Base-by-base conservation (phyloP, 129 eudicot species). In the sunflower (Helianthus annuus) region DNA sequence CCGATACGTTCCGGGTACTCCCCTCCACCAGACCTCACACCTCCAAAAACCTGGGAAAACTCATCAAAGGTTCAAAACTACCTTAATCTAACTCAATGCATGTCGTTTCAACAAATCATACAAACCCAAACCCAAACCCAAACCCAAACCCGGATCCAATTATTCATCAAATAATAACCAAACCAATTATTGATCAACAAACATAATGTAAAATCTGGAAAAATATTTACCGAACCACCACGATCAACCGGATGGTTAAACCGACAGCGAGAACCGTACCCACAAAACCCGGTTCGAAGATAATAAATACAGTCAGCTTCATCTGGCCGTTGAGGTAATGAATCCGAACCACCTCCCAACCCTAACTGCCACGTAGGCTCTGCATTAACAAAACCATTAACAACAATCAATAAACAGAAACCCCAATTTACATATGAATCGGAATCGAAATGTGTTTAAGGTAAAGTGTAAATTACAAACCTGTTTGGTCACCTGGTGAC, bases 191-290 rank as follows among this genome's bases (percentile, higher is more conserved):
- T 29, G 64, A 29, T 24, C 27, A 24, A 58, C 71, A 63, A 69
- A 12, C 36, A 32, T 0, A 32, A 32, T 6, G 53, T 40, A 36
- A 32, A 58, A 24, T 24, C 11, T 1, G 15, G n/a, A 36, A 58
- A 58, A 13, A 29, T 40, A 9, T 12, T 64, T 89, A 92, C 96
- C 92, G 78, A 70, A 77, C 67, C 36, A 77, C 67, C 36, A 22
- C 96, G 97, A 71, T 94, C 86, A 65, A 73, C 88, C 2, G 98
- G 98, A 81, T 94, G 98, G 72, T 90, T 94, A 72, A 87, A 90
- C 73, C 98, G 97, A 77, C 98, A 94, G 36, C 93, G 83, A 22
- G 86, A 59, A 55, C 93, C 97, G 29, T 84, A 90, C 7, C 97
- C 96, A 81, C 98, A 94, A 68, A 84, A 82, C 10, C 98, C 98